Conservation (phyloP, 1,284 basidiomycete genomes). For the Moniliella sp. region DNA sequence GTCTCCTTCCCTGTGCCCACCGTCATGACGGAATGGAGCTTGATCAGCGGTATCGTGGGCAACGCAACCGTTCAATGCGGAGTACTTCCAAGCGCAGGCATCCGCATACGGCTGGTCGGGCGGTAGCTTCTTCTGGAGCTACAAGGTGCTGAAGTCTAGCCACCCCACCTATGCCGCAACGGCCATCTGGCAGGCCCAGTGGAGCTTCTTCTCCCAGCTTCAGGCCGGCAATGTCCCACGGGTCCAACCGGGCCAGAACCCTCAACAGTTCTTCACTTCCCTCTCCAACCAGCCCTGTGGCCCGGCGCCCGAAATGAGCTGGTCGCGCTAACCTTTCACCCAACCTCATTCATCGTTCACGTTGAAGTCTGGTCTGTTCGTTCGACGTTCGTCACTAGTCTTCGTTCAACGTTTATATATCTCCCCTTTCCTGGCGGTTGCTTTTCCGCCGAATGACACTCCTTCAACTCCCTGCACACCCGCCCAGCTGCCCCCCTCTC, state of each 20-base stretch:
- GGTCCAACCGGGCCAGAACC: constrained; percentile 2
- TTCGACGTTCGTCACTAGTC: too few species aligned
- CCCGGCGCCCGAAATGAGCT: too few species aligned
- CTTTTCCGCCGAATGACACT: too few species aligned
- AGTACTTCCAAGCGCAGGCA: constrained; percentile 15
- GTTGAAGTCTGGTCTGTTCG: too few species aligned
- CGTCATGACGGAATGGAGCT: constrained; percentile 19
- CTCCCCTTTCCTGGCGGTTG: too few species aligned
- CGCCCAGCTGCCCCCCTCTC: too few species aligned
- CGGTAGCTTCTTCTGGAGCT: constrained; percentile 26
- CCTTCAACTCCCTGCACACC: too few species aligned
- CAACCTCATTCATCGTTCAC: too few species aligned
- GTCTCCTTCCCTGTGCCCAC: constrained; percentile 9
- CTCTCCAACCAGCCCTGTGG: not conserved
- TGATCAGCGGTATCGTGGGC: constrained; percentile 9
- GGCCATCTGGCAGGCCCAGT: constrained; percentile 7
- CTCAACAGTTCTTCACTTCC: not conserved
- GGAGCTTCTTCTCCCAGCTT: constrained; percentile 12
- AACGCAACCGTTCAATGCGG: constrained; percentile 17
- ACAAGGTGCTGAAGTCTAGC: constrained; percentile 10
- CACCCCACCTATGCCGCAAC: constrained; percentile 7
- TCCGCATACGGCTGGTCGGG: constrained; percentile 23
- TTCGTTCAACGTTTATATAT: too few species aligned
- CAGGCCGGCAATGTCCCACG: constrained; percentile 6
- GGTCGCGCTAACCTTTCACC: too few species aligned